Base-by-base conservation (phyloP, 371 early-diverging fungal species). In the Syncephalastrum monosporum region DNA sequence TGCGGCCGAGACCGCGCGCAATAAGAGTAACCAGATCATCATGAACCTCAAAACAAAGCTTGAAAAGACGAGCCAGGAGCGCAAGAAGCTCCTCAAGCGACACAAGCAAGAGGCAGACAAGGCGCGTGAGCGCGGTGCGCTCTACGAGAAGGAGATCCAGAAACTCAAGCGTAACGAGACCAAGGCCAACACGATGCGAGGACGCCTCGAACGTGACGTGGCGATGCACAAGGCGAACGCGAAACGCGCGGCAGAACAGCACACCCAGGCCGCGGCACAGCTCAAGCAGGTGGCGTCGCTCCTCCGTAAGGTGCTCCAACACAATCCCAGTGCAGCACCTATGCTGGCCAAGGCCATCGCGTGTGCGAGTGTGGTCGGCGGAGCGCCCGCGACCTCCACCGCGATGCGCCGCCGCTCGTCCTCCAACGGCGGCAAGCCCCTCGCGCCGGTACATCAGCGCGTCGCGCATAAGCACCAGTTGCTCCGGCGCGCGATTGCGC, bases 81-180 rank as follows among this genome's bases (percentile, higher is more conserved):
- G 91, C 65, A 72, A 85, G 50, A 81, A 85, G 15, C 74, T 90
- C 68, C 65, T 88, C 58, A 89, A 87, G 55, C 84, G 89, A 5
- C 79, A 91, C 57, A 89, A 88, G 61, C 81, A 83, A 58, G 90
- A 91, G 50, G 73, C 83, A 0, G 82, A 87, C 55, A 70, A 81
- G 3, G 69, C 79, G 46, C 81, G 85, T 42, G 89, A 87, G 29
- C 72, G 83, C 43, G 68, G 75, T n/a, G 72, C 71, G 21, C 71
- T 73, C n/a, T 82, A 75, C 54, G 85, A 88, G 44, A 73, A 81
- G 14, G 91, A 91, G 56, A 75, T 91, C 50, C 77, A 86, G n/a
- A 75, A 77, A 29, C 59, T 89, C 21, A 77, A 82, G 16, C 67
- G 83, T 7, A 73, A 80, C 14, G 91, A 91, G 63, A 73, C 74